Conservation (phyloP, 495 filamentous ascomycete genomes). For the Penicillium paxilli region DNA sequence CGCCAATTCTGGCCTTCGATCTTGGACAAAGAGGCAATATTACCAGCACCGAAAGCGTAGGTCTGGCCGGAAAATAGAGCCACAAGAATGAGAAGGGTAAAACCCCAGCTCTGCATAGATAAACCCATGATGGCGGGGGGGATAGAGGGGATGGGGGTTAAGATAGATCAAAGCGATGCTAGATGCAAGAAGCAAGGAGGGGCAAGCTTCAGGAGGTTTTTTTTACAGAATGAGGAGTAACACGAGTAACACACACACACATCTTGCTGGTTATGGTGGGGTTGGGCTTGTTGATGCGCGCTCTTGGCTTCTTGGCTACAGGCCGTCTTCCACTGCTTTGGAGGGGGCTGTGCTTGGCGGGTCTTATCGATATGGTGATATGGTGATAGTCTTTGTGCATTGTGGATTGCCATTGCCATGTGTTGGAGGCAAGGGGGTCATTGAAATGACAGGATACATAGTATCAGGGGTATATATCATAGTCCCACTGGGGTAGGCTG, state of each 20-base stretch:
- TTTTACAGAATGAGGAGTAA: not conserved
- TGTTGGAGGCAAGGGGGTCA: not conserved
- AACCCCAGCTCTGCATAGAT: slow-evolving; percentile 30
- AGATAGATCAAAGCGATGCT: slow-evolving; percentile 1
- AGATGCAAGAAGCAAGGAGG: slow-evolving; percentile 1
- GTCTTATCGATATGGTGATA: too few species aligned
- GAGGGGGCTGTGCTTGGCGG: slow-evolving; percentile 7
- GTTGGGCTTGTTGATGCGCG: not conserved
- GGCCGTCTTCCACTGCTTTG: not conserved
- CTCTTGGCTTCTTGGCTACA: slow-evolving; percentile 15
- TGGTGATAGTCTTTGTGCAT: not conserved
- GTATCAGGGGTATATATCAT: too few species aligned
- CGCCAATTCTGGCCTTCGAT: slow-evolving; percentile 89
- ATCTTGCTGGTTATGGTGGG: slow-evolving; percentile 11
- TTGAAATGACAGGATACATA: not conserved
- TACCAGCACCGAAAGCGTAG: slow-evolving; percentile 84
- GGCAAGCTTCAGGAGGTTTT: slow-evolving; percentile 3
- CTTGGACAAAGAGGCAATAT: slow-evolving; percentile 74
- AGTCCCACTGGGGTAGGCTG: too few species aligned
- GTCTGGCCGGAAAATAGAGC: slow-evolving; percentile 62
- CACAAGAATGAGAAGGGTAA: slow-evolving; percentile 57
- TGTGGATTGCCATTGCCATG: not conserved
- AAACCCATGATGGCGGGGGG: slow-evolving; percentile 21
- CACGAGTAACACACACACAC: too few species aligned
- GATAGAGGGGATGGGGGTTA: not conserved